These are phyloP conservation scores for Diutina catenulata DNA, from an alignment of 1,139 yeast genomes.

Conservation along the genomic window DNA sequence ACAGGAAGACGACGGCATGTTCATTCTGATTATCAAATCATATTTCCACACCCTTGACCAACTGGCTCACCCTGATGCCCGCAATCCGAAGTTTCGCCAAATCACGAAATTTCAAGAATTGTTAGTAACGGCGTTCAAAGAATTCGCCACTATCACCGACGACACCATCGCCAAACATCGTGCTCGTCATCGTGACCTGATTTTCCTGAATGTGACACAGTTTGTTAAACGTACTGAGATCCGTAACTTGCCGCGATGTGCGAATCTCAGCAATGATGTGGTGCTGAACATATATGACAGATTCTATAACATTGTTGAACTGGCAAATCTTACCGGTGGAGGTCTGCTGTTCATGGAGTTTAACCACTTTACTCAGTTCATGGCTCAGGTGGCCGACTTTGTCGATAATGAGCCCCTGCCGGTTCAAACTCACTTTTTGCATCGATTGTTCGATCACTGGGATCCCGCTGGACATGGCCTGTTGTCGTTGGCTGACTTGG, in stretches of 20 bases:
- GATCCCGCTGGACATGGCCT: slow-evolving; percentile 43
- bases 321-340: slow-evolving; percentile 49
- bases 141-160: slow-evolving; percentile 73
- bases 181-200: slow-evolving; percentile 59
- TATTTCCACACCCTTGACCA: slow-evolving; percentile 74
- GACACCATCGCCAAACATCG: slow-evolving; percentile 61
- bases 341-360: slow-evolving; percentile 67
- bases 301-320: slow-evolving; percentile 69
- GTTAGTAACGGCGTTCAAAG: slow-evolving; percentile 84
- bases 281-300: slow-evolving; percentile 72
- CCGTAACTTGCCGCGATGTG: slow-evolving; percentile 68
- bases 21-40: slow-evolving; percentile 72
- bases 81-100: slow-evolving; percentile 49
- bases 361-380: slow-evolving; percentile 57
- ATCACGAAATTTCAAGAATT: slow-evolving; percentile 84
- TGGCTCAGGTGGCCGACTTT: slow-evolving; percentile 82
- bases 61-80: slow-evolving; percentile 66
- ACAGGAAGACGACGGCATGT: slow-evolving; percentile 87
- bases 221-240: slow-evolving; percentile 90
- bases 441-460: slow-evolving; percentile 62
- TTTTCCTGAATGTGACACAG: slow-evolving; percentile 73
- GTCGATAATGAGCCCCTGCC: slow-evolving; percentile 14
- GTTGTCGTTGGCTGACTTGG: slow-evolving; percentile 58
- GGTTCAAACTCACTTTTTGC: slow-evolving; percentile 37
- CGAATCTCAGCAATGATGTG: slow-evolving; percentile 44